phyloP scores from a whole-genome alignment of 2,329 filamentous ascomycete species.

The Colletotrichum liriopes region DNA sequence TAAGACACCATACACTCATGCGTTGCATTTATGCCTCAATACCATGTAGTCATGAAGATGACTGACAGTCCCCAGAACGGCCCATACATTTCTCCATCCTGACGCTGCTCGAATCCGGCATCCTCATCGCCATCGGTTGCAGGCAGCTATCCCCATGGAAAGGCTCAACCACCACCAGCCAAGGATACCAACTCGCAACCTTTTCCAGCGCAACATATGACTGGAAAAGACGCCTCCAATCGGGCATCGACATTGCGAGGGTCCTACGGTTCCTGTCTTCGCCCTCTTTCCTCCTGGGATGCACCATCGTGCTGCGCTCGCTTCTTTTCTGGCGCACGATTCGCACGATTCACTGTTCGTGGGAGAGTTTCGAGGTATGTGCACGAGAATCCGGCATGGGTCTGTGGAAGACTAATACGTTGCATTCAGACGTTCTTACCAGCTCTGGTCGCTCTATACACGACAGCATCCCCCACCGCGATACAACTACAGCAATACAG shows the following conservation, averaged over 20 bases:
- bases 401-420: neutral
- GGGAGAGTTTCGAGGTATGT: constrained; percentile 53
- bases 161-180: constrained; percentile 4
- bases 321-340: constrained; percentile 52
- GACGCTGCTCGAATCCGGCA: constrained; percentile 47
- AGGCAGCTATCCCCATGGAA: constrained; percentile 30
- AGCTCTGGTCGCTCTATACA: constrained; percentile 47
- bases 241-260: constrained; percentile 17
- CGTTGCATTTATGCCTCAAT: neutral
- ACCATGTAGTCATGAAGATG: neutral
- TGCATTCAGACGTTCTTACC: constrained; percentile 51
- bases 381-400: neutral
- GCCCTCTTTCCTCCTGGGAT: constrained; percentile 45
- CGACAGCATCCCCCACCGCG: constrained; percentile 44
- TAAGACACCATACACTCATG: constrained; percentile 41
- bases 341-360: constrained; percentile 53
- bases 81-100: constrained; percentile 55
- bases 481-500: constrained; percentile 46
- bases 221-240: constrained; percentile 29
- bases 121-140: constrained; percentile 43
- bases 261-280: constrained; percentile 38
- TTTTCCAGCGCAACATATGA: constrained; percentile 1
- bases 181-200: constrained; percentile 20
- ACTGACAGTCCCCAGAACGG: constrained; percentile 47
- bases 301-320: constrained; percentile 47